Base-by-base conservation (phyloP, 2,329 filamentous ascomycete species). In the Colletotrichum sp. region DNA sequence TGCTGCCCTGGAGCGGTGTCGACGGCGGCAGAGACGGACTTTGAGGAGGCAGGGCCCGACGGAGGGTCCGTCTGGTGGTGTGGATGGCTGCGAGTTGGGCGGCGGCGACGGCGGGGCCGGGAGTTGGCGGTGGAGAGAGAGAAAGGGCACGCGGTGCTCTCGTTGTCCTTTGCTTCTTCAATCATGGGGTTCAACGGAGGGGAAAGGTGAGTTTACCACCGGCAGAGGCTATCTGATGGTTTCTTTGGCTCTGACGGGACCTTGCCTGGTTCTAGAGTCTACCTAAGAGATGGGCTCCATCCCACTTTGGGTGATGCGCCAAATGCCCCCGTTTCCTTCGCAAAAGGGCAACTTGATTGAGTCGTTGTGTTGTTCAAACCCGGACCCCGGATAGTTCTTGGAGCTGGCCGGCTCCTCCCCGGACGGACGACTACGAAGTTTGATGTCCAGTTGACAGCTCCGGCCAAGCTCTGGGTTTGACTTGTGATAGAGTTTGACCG, bases 401-500 rank as follows among this genome's bases (percentile, higher is more conserved):
- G 55, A 13, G 21, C 62, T 64, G 44, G 32, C 64, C 64, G 64
- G 65, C 65, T 57, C 39, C 9, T 68, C 49, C 49, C 65, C 65
- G 65, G 65, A 57, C 30, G 30, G 49, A 24, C 18, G 49, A 39
- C 15, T 5, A 39, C 21, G 13, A 68, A 57, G 30, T 28, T 21
- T 36, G n/a, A 57, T 57, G 49, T 57, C 65, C 65, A 68, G 65
- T 68, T 68, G 65, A 68, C 65, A 68, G 49, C 65, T 64, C 65
- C 65, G 49, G 65, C 49, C 65, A 68, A 57, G 49, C 39, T 55
- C 15, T 24, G n/a, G 65, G 44, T 36, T 60, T 44, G 32, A 69
- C 52, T 59, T 69, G 26, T 49, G 55, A 69, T 60, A 49, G 32
- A 60, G 34, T 69, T 59, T 69, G 67, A 69, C 67, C 67, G 67